phyloP scores from a whole-genome alignment of 2,329 filamentous ascomycete species.

The Microsporum ferrugineum region DNA sequence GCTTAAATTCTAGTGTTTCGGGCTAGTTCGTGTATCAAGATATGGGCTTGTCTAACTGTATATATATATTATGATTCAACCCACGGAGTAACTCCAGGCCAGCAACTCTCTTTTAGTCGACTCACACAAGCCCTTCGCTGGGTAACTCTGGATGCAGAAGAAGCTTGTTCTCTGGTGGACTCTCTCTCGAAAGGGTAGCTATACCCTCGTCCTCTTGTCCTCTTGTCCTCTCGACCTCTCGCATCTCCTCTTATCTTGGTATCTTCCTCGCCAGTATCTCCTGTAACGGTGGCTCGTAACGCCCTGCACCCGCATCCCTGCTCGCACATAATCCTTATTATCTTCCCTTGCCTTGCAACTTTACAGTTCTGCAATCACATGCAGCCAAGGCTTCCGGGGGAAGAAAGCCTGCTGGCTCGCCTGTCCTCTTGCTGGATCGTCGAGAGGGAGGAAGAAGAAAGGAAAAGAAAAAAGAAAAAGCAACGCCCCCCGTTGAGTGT shows the following conservation, averaged over 20 bases:
- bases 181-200: slow-evolving; percentile 3
- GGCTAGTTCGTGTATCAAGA: background rate
- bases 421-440: background rate
- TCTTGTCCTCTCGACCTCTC: background rate
- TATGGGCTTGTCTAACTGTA: background rate
- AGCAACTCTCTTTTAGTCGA: background rate
- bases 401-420: background rate
- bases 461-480: background rate
- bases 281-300: background rate
- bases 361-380: background rate
- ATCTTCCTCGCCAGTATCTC: too few relatives aligned
- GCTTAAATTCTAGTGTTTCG: background rate
- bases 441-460: background rate
- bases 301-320: background rate
- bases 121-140: background rate
- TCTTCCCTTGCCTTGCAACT: background rate
- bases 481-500: background rate
- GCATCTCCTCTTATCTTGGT: background rate
- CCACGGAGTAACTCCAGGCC: background rate
- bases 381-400: background rate
- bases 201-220: background rate
- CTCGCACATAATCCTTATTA: background rate
- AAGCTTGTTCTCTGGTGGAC: background rate
- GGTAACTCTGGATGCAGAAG: background rate
- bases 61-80: background rate